Conservation (phyloP, 2,329 filamentous ascomycete species). For the Salinomyces thailandicus region DNA sequence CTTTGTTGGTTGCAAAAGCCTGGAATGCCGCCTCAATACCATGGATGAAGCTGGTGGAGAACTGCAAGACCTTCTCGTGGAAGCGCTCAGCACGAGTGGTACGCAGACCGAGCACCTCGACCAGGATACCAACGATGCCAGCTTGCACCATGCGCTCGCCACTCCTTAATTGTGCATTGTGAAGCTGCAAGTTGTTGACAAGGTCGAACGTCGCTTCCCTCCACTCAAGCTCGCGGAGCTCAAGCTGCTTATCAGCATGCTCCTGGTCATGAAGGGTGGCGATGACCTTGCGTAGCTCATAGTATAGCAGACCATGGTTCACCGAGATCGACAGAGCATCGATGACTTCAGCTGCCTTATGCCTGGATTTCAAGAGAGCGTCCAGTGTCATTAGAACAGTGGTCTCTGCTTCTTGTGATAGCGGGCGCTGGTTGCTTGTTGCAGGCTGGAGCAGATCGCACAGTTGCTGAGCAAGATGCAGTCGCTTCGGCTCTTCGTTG, state of each 20-base stretch:
- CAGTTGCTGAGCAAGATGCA: constrained; percentile 85
- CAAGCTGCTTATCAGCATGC: constrained; percentile 47
- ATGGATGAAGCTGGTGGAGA: constrained; percentile 81
- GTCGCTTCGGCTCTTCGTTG: constrained; percentile 74
- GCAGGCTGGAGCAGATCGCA: constrained; percentile 84
- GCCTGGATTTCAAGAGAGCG: constrained; percentile 68
- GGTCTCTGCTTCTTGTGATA: constrained; percentile 70
- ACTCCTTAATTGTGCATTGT: constrained; percentile 44
- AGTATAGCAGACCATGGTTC: constrained; percentile 89
- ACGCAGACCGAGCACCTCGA: constrained; percentile 76
- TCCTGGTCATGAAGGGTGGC: constrained; percentile 60
- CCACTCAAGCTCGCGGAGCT: constrained; percentile 69
- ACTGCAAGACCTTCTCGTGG: constrained; percentile 72
- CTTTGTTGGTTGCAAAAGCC: constrained; percentile 68
- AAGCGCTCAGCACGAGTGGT: constrained; percentile 73
- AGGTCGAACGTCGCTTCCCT: constrained; percentile 82
- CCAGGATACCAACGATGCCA: constrained; percentile 78
- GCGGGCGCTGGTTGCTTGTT: constrained; percentile 52
- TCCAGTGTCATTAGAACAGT: constrained; percentile 73
- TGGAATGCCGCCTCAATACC: constrained; percentile 70
- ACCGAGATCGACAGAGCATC: constrained; percentile 90
- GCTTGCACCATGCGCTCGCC: constrained; percentile 78
- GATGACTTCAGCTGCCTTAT: constrained; percentile 69
- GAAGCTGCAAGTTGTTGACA: constrained; percentile 62
- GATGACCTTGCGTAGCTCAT: constrained; percentile 82